Evolutionary conservation across 257 asterid species (phyloP).

Genomic region (Gardenia jasminoides): DNA sequence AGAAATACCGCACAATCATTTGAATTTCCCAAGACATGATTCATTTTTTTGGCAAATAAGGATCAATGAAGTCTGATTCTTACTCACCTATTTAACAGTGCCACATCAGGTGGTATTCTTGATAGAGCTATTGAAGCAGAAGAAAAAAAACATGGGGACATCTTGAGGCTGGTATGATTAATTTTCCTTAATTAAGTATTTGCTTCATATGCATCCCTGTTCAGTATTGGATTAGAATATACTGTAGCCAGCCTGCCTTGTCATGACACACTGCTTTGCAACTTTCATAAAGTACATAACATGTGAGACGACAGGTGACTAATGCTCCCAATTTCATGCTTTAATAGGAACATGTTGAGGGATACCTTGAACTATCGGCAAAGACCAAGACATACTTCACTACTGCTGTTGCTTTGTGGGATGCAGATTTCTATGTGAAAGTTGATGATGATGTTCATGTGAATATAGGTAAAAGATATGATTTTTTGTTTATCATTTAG

Average conservation of each 20-base stretch:
- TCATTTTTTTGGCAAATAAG: not conserved
- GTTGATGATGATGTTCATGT: constrained; percentile 94
- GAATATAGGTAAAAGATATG: constrained; percentile 55
- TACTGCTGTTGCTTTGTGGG: constrained; percentile 81
- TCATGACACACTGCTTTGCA: not conserved
- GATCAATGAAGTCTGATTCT: not conserved
- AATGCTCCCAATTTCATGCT: constrained; percentile 13
- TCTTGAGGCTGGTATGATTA: constrained; percentile 68
- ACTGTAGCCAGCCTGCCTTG: not conserved
- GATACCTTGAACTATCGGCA: constrained; percentile 87
- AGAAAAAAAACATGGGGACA: constrained; percentile 78
- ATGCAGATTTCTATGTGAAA: constrained; percentile 89
- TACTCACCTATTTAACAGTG: constrained; percentile 36
- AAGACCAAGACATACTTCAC: constrained; percentile 78
- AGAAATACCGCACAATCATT: not conserved
- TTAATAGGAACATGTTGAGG: constrained; percentile 79
- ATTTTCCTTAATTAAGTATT: not conserved
- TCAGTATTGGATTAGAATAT: not conserved
- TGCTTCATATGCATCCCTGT: not conserved
- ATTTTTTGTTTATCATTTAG: not conserved
- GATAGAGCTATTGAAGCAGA: constrained; percentile 93
- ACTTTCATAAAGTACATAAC: not conserved
- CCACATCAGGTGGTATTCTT: constrained; percentile 89
- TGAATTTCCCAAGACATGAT: not conserved
- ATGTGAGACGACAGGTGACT: not conserved